A percentile compares a stretch with the other conserved stretches of the same genome.
Evolutionary conservation across 176 grass and related monocot genomes (phyloP).

Genomic region (Oryza meyeriana): DNA sequence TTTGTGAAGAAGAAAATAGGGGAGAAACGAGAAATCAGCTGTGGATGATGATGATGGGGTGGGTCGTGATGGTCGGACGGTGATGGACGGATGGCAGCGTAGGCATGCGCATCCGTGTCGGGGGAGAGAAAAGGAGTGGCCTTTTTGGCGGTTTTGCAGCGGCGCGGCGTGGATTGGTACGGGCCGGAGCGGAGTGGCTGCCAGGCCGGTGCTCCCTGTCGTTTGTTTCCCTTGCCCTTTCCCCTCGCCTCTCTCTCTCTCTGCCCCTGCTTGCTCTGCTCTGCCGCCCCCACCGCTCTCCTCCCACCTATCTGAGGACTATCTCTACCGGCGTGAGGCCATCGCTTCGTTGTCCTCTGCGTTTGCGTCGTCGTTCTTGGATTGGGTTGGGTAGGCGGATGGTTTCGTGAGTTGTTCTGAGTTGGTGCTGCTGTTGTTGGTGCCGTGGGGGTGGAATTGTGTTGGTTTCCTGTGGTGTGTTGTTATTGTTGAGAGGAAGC

Average conservation of each 20-base stretch:
- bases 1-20: no score
- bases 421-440: not conserved
- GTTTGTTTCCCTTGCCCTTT: conserved; percentile 9
- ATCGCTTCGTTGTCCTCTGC: conserved; percentile 9
- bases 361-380: not conserved
- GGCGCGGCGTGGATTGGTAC: conserved; percentile 36
- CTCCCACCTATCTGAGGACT: not conserved
- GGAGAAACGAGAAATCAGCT: not conserved
- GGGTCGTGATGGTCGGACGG: not conserved
- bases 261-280: not conserved
- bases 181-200: not conserved
- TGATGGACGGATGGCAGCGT: conserved; percentile 7
- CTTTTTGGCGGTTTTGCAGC: conserved; percentile 40
- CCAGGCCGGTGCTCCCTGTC: conserved; percentile 19
- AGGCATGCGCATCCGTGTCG: conserved; percentile 44
- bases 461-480: not conserved
- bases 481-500: not conserved
- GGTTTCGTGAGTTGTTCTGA: not conserved
- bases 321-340: conserved; percentile 10
- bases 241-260: not conserved
- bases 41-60: not conserved
- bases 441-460: conserved; percentile 26
- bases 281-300: not conserved
- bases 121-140: not conserved
- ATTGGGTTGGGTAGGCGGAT: not conserved